Evolutionary conservation across 257 asterid species (phyloP), one percentile per base, ranked within the genome.

Genomic region (Hygrophila difformis): DNA sequence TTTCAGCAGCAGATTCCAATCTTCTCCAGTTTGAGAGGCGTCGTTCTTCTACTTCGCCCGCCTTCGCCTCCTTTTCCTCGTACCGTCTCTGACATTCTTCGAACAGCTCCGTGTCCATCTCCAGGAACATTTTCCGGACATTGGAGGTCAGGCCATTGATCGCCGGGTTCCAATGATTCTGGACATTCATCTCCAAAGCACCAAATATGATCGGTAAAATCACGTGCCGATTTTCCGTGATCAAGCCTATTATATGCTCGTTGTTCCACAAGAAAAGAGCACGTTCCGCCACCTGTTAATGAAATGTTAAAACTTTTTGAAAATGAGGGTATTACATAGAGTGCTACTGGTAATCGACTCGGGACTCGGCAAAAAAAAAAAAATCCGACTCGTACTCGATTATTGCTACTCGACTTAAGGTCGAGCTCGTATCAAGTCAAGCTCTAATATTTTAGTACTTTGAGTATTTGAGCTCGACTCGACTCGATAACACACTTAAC

Each of bases 261-360:
- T 89, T 89, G 80, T 84, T 89, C 97, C 96, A 89, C 81, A 82
- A 79, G 72, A 84, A 88, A 56, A 84, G 97, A 31, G 97, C 97
- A 23, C 96, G 70, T 54, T 89, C 96, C 14, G 97, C 93, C 57
- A 89, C 97, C 97, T 89, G 75, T 45, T 48, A 44, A 17, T 53
- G 35, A 42, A 58, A 42, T 34, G 29, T 21, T 26, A 43, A 39
- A 46, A 24, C 7, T 7, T 24, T n/a, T n/a, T n/a, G n/a, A n/a
- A n/a, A n/a, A n/a, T n/a, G n/a, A n/a, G n/a, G n/a, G n/a, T n/a
- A n/a, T n/a, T n/a, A n/a, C n/a, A n/a, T n/a, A n/a, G n/a, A n/a
- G n/a, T n/a, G n/a, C n/a, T n/a, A n/a, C n/a, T n/a, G n/a, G n/a
- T n/a, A n/a, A n/a, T n/a, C n/a, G n/a, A n/a, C n/a, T n/a, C n/a